These are phyloP conservation scores for Populus hybrid DNA, from an alignment of 441 rosid species.

Conservation along the genomic window DNA sequence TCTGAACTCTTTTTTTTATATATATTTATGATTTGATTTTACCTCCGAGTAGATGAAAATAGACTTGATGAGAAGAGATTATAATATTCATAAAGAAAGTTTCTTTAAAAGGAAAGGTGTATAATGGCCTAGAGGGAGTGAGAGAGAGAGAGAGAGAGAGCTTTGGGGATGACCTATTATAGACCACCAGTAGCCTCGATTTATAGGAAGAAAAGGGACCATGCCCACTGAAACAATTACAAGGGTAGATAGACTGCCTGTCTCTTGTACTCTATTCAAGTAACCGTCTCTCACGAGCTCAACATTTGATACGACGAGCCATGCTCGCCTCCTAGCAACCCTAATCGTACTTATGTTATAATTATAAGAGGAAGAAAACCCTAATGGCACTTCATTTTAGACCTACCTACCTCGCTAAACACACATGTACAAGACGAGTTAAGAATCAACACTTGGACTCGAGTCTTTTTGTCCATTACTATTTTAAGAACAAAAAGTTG, in stretches of 20 bases:
- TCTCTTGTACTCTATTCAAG: not conserved
- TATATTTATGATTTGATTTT: not conserved
- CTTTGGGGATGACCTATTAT: slow-evolving; percentile 13
- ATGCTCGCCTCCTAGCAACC: slow-evolving; percentile 19
- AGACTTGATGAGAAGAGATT: not conserved
- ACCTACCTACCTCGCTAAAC: not conserved
- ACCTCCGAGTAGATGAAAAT: not conserved
- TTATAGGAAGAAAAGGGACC: slow-evolving; percentile 21
- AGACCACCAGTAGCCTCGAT: slow-evolving; percentile 15
- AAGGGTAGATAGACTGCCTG: not conserved
- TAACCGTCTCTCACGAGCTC: slow-evolving; percentile 11
- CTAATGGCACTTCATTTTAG: not conserved
- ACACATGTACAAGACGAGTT: too few species aligned
- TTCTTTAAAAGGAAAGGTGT: slow-evolving; percentile 28
- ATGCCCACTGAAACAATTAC: not conserved
- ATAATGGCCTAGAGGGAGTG: not conserved
- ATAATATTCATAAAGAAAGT: not conserved
- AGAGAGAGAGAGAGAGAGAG: not conserved
- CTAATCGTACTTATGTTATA: not conserved
- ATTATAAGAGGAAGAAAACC: not conserved
- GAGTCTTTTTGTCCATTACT: not conserved
- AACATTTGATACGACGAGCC: not conserved
- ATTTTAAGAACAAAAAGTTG: not conserved
- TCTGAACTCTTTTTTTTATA: too few species aligned
- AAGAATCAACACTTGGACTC: not conserved